A percentile compares a stretch with the other conserved stretches of the same genome.
These are phyloP conservation scores for Lonicera japonica DNA, from an alignment of 129 eudicot species.

Conservation along the genomic window DNA sequence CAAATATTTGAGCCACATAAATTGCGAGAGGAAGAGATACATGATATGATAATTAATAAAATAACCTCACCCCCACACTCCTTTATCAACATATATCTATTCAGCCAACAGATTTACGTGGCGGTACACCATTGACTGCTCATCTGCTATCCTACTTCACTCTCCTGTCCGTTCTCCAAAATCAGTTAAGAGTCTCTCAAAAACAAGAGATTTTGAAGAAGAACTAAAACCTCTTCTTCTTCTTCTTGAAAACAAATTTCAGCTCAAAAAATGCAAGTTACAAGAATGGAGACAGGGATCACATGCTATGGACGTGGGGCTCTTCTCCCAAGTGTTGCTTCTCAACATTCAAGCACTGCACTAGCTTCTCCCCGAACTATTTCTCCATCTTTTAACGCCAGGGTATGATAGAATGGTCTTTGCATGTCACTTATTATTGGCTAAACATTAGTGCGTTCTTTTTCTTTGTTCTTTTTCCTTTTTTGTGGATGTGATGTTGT, in stretches of 20 bases:
- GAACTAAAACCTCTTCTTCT: slow-evolving; percentile 2
- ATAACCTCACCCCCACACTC: slow-evolving; percentile 43
- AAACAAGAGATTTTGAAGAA: slow-evolving; percentile 4
- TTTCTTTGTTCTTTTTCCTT: too few relatives aligned
- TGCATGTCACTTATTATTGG: not conserved
- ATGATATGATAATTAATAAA: not conserved
- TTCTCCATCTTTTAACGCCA: slow-evolving; percentile 52
- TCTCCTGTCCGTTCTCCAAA: slow-evolving; percentile 24
- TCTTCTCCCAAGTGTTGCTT: slow-evolving; percentile 57
- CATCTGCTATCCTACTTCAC: slow-evolving; percentile 40
- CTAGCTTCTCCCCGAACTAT: slow-evolving; percentile 47
- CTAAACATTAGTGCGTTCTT: too few relatives aligned
- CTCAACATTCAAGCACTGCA: slow-evolving; percentile 60
- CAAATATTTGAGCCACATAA: slow-evolving; percentile 31
- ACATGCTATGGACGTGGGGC: slow-evolving; percentile 73
- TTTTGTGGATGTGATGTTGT: not conserved
- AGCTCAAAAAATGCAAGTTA: not conserved
- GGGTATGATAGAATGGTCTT: slow-evolving; percentile 31
- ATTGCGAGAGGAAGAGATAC: slow-evolving; percentile 10
- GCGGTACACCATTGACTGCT: slow-evolving; percentile 45
- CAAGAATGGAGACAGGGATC: slow-evolving; percentile 70
- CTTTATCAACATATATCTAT: slow-evolving; percentile 47
- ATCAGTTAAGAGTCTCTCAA: slow-evolving; percentile 14
- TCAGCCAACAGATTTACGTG: slow-evolving; percentile 55
- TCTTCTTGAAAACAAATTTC: slow-evolving; percentile 2